Evolutionary conservation across 805 yeast species (phyloP).

Genomic region (Candida nitratophila): DNA sequence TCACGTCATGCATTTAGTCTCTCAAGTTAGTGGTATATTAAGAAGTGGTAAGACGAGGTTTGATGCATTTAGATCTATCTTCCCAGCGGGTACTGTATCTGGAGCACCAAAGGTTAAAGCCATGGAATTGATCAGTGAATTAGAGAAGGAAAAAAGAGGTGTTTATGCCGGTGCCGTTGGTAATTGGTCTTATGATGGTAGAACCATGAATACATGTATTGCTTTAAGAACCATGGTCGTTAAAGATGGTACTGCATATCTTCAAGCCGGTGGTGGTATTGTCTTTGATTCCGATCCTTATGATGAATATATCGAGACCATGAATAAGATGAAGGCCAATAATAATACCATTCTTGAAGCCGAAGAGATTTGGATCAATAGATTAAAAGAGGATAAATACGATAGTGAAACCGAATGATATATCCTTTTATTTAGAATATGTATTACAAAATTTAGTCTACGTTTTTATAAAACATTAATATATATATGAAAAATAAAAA

Average conservation of each 20-base stretch:
- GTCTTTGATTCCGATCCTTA: conserved; percentile 92
- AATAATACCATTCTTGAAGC: conserved; percentile 88
- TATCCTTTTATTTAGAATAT: too few relatives aligned
- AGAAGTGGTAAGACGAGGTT: conserved; percentile 81
- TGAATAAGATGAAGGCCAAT: conserved; percentile 96
- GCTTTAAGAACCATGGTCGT: conserved; percentile 96
- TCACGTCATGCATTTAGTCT: conserved; percentile 94
- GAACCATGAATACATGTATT: conserved; percentile 94
- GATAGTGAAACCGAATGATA: conserved; percentile 21
- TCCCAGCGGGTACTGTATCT: conserved; percentile 98
- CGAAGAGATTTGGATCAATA: conserved; percentile 66
- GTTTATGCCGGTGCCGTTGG: conserved; percentile 99
- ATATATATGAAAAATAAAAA: too few relatives aligned
- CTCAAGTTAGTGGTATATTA: conserved; percentile 89
- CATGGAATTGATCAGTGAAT: conserved; percentile 86
- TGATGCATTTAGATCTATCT: conserved; percentile 95
- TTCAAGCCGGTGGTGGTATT: conserved; percentile 99
- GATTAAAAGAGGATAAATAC: conserved; percentile 18
- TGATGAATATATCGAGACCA: conserved; percentile 92
- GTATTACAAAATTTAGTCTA: too few relatives aligned
- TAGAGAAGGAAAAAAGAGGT: conserved; percentile 90
- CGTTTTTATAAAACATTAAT: too few relatives aligned
- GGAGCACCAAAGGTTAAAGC: conserved; percentile 98
- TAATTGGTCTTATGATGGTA: conserved; percentile 94
- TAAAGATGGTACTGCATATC: conserved; percentile 82